Evolutionary conservation across 495 filamentous ascomycete species (phyloP).

Genomic region (Aspergillus nanangensis): DNA sequence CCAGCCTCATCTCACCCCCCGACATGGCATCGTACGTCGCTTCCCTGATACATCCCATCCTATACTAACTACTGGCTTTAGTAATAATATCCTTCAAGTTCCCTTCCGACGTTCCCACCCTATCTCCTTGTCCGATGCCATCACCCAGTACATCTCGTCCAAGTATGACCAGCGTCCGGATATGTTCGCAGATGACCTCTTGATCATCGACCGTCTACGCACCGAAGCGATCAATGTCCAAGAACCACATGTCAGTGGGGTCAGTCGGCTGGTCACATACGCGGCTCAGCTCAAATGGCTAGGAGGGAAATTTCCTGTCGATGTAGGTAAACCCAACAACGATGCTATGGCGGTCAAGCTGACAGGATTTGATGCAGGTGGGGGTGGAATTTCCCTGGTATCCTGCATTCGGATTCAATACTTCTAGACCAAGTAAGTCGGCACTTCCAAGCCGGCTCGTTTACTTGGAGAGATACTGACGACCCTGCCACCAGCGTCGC

Average conservation of each 20-base stretch:
- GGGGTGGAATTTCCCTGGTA: conserved; percentile 96
- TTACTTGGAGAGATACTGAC: too few relatives aligned
- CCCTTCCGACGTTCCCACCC: conserved; percentile 83
- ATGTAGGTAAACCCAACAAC: conserved; percentile 51
- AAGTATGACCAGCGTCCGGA: conserved; percentile 99
- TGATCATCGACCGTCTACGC: conserved; percentile 78
- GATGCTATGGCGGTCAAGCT: not conserved
- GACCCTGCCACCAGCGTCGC: conserved; percentile 53
- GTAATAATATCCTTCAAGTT: conserved; percentile 58
- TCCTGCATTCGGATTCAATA: conserved; percentile 87
- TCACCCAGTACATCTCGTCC: conserved; percentile 93
- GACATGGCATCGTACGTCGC: conserved; percentile 43
- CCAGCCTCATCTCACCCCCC: conserved; percentile 7
- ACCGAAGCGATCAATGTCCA: conserved; percentile 79
- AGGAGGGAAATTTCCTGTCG: conserved; percentile 91
- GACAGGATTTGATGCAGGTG: conserved; percentile 51
- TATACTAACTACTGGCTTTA: too few relatives aligned
- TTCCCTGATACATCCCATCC: conserved; percentile 18
- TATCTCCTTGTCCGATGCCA: conserved; percentile 71
- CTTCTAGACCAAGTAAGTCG: conserved; percentile 57
- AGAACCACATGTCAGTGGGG: conserved; percentile 85
- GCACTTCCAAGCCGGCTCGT: not conserved
- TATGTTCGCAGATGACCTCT: conserved; percentile 89
- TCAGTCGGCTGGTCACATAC: conserved; percentile 82
- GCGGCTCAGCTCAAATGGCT: conserved; percentile 94